Conservation (phyloP, 306 rosid genomes). For the Mimosa bimucronata region DNA sequence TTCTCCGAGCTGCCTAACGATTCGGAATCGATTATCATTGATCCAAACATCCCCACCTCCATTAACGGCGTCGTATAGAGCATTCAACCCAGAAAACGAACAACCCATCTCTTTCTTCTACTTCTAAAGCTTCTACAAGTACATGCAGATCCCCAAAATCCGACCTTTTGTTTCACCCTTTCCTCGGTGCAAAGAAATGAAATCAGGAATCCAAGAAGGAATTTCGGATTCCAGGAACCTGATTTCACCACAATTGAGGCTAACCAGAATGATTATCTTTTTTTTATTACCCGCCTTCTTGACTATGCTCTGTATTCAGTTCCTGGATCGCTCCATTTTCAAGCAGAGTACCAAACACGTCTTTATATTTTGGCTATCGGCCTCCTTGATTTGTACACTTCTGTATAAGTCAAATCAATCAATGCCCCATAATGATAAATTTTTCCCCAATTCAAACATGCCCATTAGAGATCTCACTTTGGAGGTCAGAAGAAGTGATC, state of each 20-base stretch:
- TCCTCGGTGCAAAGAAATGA: conserved; percentile 14
- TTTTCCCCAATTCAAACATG: too few relatives aligned
- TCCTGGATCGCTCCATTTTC: conserved; percentile 44
- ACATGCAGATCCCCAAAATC: conserved; percentile 9
- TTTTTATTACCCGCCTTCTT: neutral
- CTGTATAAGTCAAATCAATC: neutral
- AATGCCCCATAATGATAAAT: neutral
- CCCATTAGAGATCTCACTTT: too few relatives aligned
- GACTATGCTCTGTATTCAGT: neutral
- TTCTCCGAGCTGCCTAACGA: conserved; percentile 95
- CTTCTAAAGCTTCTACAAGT: neutral
- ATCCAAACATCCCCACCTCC: conserved; percentile 98
- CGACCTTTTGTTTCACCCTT: neutral
- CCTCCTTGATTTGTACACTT: neutral
- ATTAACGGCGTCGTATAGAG: conserved; percentile 85
- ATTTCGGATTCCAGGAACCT: conserved; percentile 47
- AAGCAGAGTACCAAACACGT: conserved; percentile 30
- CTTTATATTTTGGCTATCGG: conserved; percentile 26
- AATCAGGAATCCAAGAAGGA: conserved; percentile 47
- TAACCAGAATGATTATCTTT: neutral
- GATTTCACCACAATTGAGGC: conserved; percentile 50
- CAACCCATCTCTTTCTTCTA: conserved; percentile 76
- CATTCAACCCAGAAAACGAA: conserved; percentile 89
- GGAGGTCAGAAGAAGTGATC: too few relatives aligned
- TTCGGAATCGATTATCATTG: conserved; percentile 89